Conservation (phyloP, 306 rosid species). For the Benincasa hispida region DNA sequence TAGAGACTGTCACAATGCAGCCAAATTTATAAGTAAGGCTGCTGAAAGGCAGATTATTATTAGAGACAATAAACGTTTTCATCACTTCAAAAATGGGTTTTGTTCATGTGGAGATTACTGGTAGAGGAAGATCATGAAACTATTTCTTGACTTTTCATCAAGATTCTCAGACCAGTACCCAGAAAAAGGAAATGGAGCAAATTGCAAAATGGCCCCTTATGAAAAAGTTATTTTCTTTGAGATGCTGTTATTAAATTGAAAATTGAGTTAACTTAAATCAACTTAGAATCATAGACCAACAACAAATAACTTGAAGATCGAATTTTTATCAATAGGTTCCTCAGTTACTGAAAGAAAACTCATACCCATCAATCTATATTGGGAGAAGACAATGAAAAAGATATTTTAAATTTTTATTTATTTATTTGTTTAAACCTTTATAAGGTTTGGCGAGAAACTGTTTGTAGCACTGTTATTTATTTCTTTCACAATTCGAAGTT, state of each 20-base stretch:
- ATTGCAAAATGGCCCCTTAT: not conserved
- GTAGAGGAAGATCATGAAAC: constrained; percentile 15
- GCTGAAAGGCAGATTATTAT: constrained; percentile 48
- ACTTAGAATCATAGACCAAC: not conserved
- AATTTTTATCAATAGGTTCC: not conserved
- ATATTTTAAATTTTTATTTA: too few species aligned
- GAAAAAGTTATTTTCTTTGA: not conserved
- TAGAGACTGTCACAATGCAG: constrained; percentile 71
- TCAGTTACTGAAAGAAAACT: not conserved
- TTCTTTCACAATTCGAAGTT: not conserved
- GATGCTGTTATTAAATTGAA: not conserved
- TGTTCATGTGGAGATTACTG: constrained; percentile 86
- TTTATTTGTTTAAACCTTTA: not conserved
- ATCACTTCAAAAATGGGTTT: constrained; percentile 53
- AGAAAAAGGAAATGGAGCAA: not conserved
- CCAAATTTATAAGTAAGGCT: constrained; percentile 52
- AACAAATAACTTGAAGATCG: not conserved
- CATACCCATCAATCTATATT: not conserved
- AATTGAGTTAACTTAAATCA: not conserved
- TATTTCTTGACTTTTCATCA: not conserved
- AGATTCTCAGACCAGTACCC: not conserved
- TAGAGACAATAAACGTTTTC: constrained; percentile 81
- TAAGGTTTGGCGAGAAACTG: not conserved
- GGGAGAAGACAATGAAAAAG: not conserved
- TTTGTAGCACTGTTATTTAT: not conserved